phyloP scores from a whole-genome alignment of 164 flowering plant genomes.

The Vitis cinerea region DNA sequence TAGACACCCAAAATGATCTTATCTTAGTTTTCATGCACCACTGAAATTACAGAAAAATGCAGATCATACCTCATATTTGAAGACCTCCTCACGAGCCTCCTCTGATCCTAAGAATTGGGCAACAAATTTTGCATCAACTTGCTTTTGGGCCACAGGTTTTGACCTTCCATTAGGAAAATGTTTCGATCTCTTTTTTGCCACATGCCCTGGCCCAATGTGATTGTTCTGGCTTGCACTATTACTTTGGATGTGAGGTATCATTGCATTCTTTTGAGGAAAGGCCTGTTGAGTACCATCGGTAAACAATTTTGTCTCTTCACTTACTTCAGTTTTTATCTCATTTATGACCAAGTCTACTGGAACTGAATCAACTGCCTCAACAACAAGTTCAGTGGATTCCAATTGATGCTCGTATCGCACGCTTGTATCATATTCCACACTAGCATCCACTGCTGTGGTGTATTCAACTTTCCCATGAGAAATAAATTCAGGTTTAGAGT shows the following conservation, averaged over 20 bases:
- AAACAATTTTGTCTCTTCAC: slow-evolving; percentile 27
- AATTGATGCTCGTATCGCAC: slow-evolving; percentile 21
- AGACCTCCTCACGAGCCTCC: slow-evolving; percentile 72
- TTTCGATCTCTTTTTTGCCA: slow-evolving; percentile 45
- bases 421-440: slow-evolving; percentile 16
- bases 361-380: slow-evolving; percentile 36
- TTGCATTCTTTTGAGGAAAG: slow-evolving; percentile 47
- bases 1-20: neutral
- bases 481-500: slow-evolving; percentile 18
- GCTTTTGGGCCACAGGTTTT: slow-evolving; percentile 47
- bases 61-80: slow-evolving; percentile 61
- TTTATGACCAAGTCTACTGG: slow-evolving; percentile 29
- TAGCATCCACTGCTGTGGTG: slow-evolving; percentile 24
- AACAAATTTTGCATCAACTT: slow-evolving; percentile 54
- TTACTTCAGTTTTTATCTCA: slow-evolving; percentile 37
- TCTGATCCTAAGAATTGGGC: slow-evolving; percentile 47
- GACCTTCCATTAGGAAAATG: slow-evolving; percentile 32
- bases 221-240: slow-evolving; percentile 49
- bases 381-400: slow-evolving; percentile 27
- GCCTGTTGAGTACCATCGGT: slow-evolving; percentile 34
- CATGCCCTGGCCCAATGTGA: slow-evolving; percentile 37
- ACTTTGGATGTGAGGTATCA: slow-evolving; percentile 50
- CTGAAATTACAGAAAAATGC: slow-evolving; percentile 1
- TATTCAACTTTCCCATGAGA: slow-evolving; percentile 17
- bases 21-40: neutral